These are phyloP conservation scores for Metarhizium brunneum DNA, from an alignment of 2,329 filamentous ascomycete species.

Conservation along the genomic window DNA sequence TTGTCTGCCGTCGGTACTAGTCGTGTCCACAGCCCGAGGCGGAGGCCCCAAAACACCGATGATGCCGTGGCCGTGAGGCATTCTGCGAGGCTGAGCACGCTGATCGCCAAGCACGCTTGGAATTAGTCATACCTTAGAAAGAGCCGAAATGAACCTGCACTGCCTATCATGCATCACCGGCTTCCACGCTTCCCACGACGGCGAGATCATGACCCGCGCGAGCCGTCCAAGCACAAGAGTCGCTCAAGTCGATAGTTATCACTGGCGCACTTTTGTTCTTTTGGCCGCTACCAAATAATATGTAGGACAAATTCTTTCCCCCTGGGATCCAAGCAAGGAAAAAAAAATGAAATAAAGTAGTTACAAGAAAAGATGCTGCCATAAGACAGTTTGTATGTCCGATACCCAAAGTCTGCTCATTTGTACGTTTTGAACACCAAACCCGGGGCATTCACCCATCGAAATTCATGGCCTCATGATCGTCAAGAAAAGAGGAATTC, in stretches of 20 bases:
- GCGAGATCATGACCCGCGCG: no score
- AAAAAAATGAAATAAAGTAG: not conserved
- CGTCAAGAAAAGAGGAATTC: constrained; percentile 70
- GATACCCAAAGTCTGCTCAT: no score
- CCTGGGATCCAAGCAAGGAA: not conserved
- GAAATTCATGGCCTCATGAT: constrained; percentile 1
- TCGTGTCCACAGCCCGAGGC: not conserved
- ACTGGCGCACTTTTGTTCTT: not conserved
- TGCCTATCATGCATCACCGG: no score
- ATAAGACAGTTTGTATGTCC: not conserved
- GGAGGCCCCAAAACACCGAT: not conserved
- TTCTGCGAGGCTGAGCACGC: not conserved
- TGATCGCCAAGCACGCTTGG: not conserved
- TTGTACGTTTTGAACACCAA: not conserved
- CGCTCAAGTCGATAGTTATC: no score
- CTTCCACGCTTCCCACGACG: no score
- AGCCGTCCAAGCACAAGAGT: no score
- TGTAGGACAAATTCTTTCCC: not conserved
- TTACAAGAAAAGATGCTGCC: not conserved
- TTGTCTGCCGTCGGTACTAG: no score
- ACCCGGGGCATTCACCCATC: not conserved
- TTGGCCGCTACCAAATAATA: not conserved
- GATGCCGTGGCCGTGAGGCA: not conserved
- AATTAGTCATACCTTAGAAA: no score
- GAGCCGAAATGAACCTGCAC: no score